These are phyloP conservation scores for Suhomyces panamericanus DNA, from an alignment of 1,139 yeast genomes.

Conservation along the genomic window DNA sequence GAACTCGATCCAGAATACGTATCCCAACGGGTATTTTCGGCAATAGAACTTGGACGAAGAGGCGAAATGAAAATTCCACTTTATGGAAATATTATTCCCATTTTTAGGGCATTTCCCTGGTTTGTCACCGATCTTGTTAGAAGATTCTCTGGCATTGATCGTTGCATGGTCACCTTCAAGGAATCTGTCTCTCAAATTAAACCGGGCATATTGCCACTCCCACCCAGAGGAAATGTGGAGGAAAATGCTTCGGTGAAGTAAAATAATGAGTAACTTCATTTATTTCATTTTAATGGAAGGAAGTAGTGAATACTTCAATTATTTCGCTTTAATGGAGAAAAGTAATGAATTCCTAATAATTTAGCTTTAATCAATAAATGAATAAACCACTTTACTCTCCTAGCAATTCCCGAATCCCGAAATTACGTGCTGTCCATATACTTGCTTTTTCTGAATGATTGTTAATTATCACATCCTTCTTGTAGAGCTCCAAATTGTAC, in stretches of 20 bases:
- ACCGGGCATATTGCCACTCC: not conserved
- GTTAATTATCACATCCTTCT: slow-evolving; percentile 4
- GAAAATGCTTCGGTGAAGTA: not conserved
- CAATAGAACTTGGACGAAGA: slow-evolving; percentile 59
- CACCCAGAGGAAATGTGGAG: not conserved
- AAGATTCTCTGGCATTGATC: slow-evolving; percentile 61
- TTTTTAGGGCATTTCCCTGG: slow-evolving; percentile 74
- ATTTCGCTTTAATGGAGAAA: no score
- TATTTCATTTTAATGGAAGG: no score
- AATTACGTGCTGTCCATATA: slow-evolving; percentile 11
- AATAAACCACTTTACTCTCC: not conserved
- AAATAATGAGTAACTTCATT: not conserved
- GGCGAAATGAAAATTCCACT: slow-evolving; percentile 75
- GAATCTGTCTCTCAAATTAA: not conserved
- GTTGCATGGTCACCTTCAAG: slow-evolving; percentile 36
- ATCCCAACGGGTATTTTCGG: slow-evolving; percentile 57
- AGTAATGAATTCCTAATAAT: no score
- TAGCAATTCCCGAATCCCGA: slow-evolving; percentile 1
- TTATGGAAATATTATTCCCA: slow-evolving; percentile 71
- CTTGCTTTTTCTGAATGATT: not conserved
- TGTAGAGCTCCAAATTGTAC: slow-evolving; percentile 4
- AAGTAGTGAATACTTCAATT: not conserved
- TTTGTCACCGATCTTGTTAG: slow-evolving; percentile 59
- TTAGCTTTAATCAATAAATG: no score
- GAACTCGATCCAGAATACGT: slow-evolving; percentile 67